A percentile compares a stretch with the other conserved stretches of the same genome.
Conservation (phyloP, 805 yeast species). For the Yamadazyma paraphyllophila region DNA sequence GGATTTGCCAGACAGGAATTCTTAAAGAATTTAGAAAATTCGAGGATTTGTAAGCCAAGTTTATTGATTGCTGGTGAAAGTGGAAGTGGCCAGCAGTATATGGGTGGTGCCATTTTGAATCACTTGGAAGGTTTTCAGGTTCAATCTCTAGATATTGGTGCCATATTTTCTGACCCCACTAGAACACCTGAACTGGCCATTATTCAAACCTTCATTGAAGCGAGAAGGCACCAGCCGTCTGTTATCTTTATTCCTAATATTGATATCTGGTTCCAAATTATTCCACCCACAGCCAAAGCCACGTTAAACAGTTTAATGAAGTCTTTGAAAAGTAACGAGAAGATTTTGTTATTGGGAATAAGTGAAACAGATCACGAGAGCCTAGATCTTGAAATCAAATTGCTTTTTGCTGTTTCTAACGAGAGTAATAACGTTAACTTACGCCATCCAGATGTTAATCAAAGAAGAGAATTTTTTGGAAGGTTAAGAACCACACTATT, state of each 20-base stretch:
- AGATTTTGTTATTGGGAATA: slow-evolving; percentile 70
- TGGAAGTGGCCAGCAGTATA: slow-evolving; percentile 86
- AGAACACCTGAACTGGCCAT: slow-evolving; percentile 80
- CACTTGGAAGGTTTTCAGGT: slow-evolving; percentile 86
- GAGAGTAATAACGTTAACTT: slow-evolving; percentile 46
- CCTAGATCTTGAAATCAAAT: slow-evolving; percentile 45
- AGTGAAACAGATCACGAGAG: slow-evolving; percentile 49
- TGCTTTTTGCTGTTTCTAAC: slow-evolving; percentile 55
- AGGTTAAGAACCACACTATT: slow-evolving; percentile 51
- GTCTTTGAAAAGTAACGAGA: slow-evolving; percentile 67
- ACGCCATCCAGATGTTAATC: slow-evolving; percentile 40
- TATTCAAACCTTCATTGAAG: slow-evolving; percentile 82
- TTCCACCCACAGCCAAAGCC: slow-evolving; percentile 67
- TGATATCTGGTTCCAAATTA: slow-evolving; percentile 69
- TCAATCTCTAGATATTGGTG: slow-evolving; percentile 79
- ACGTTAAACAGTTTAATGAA: slow-evolving; percentile 70
- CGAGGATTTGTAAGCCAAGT: slow-evolving; percentile 81
- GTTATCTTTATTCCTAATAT: slow-evolving; percentile 80
- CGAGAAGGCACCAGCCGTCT: slow-evolving; percentile 85
- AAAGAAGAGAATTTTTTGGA: slow-evolving; percentile 57
- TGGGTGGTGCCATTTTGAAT: slow-evolving; percentile 78
- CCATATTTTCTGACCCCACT: slow-evolving; percentile 73
- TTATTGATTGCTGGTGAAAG: slow-evolving; percentile 66
- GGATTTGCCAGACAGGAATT: slow-evolving; percentile 71
- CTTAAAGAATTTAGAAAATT: slow-evolving; percentile 43